Evolutionary conservation across 192 early-diverging fungal species (phyloP), one percentile per base, ranked within the genome.

Genomic region (Coemansia sp.): DNA sequence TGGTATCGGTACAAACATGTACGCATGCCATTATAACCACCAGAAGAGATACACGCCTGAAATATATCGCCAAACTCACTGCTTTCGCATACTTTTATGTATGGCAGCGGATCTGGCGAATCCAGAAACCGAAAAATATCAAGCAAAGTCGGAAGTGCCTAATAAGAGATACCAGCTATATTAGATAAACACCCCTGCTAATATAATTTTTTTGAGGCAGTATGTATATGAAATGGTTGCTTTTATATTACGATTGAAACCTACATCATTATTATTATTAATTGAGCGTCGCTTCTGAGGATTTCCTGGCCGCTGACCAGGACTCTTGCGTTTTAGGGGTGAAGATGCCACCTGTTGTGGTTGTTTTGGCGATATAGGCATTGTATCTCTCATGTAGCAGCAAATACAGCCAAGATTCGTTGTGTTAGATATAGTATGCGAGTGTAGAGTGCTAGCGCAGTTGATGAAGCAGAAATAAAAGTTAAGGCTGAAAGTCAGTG

Each of bases 1-100:
- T 88, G 87, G 53, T 88, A 88, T 12, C 63, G 55, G 41, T 85
- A 86, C 30, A 88, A 64, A 18, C 67, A 67, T 8, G 84, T 86
- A 16, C 76, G 66, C 76, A 78, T 78, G 22, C 76, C 76, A 19
- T 23, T 67, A 32, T 78, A 78, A 5, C 5, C 48, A n/a, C 26
- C 58, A 1, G 54, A 23, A 4, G 58, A 54, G 41, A 67, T 10
- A 14, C 76, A 78, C 22, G 64, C 76, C 28, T 67, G 41, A 49
- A 78, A 78, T 7, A 78, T 78, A 28, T 78, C 76, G 50, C 71
- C 61, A 50, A 62, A 73, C 12, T 57, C 54, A 53, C 76, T 78
- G 23, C 19, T 26, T 41, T 69, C 28, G 41, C 76, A 78, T 5
- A 69, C 28, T 5, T 69, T 60, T 14, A 67, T 12, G 50, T 67